Base-by-base conservation (phyloP, 176 grass and related monocot species). In the Avena insularis region DNA sequence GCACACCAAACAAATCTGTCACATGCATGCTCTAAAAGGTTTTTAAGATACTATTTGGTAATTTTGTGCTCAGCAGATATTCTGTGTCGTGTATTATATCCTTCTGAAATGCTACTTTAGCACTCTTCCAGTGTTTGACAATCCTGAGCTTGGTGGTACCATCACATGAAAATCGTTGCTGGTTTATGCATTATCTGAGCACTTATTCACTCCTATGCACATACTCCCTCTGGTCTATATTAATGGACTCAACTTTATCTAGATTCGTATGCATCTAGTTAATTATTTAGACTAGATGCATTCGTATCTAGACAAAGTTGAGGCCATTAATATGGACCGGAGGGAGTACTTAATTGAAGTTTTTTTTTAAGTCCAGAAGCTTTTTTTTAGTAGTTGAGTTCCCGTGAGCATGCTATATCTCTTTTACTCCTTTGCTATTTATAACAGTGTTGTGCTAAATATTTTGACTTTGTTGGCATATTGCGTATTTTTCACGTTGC, bases 381-480 rank as follows among this genome's bases (percentile, higher is more conserved):
- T 63, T 63, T 27, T 63, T 63, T 63, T 9, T 63, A 3, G 12
- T 78, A 31, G 35, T 78, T 29, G 21, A 79, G 62, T 53, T 43
- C 23, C 13, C 13, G 31, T 46, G 43, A 46, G 9, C 43, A 27
- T 15, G 23, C 11, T 5, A 35, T 55, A 45, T 51, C 12, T 54
- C 65, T 3, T 74, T 67, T 45, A 23, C 53, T 67, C 48, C 9
- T 81, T 57, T 9, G 43, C 23, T 36, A 12, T 43, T 87, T 4
- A 14, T 54, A 61, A 83, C 81, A 69, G 47, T 65, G 46, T 23
- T 64, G 15, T 64, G 9, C 4, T 59, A 14, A 67, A 57, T 73
- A 15, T 83, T 78, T 67, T 76, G 13, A 46, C 15, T 82, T 6
- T 77, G 14, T 38, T 64, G 61, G 33, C 75, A 82, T 82, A 20